Base-by-base conservation (phyloP, 331 rosid species). In the Spiraea crenata region DNA sequence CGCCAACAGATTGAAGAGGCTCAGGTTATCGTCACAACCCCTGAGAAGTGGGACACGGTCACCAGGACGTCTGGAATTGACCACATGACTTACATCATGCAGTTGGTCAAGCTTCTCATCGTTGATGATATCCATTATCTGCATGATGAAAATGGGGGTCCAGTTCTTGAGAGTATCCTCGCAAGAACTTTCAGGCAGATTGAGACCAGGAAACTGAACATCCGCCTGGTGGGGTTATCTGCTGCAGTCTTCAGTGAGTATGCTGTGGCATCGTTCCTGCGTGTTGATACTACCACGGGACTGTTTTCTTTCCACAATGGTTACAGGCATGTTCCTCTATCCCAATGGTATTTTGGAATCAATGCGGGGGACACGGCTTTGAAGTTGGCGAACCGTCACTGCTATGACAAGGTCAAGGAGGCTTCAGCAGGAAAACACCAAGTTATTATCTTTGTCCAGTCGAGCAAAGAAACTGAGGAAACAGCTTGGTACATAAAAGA, bases 81-180 rank as follows among this genome's bases (percentile, higher is more conserved):
- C 31, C 31, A 25, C 31, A 25, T 0, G 31, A 25, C 31, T 25
- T 25, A 25, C 31, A 25, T 25, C 31, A 25, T 25, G 1, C 97
- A 89, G 70, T 85, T 89, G 60, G 92, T 92, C 37, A 92, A 87
- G 61, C 96, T 92, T 67, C 71, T 92, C 35, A 89, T 92, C 72
- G 87, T 92, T 64, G 97, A 92, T 81, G 96, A 92, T 60, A 92
- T 92, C 78, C 97, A 92, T 78, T 92, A 89, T 63, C 96, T 92
- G 72, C 97, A 92, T 68, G 97, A 92, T 69, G 31, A 25, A 25
- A 92, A 87, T 72, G 79, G 97, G 78, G 97, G 97, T 39, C 97
- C 96, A 61, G 96, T 92, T 63, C 93, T 92, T 57, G 97, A 92
- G 74, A 92, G 96, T 78, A 84, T 92, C 48, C 90, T 89, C 19